phyloP scores from a whole-genome alignment of 2,329 filamentous ascomycete species.

The Simplicillium sp. region DNA sequence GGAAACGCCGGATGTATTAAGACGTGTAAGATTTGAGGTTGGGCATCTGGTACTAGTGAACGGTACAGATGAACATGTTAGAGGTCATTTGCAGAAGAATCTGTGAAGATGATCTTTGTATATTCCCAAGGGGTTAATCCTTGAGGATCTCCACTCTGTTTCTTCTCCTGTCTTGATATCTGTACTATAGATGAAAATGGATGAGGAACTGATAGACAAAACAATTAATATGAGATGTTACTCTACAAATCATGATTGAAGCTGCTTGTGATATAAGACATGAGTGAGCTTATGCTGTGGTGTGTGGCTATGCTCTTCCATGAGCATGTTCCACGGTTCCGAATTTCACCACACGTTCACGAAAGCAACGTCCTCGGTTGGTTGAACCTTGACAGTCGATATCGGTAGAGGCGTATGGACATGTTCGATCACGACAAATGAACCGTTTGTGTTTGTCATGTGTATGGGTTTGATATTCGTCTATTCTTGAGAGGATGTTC shows the following conservation, averaged over 20 bases:
- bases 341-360: too few relatives aligned
- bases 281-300: background rate
- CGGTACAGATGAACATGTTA: conserved; percentile 6
- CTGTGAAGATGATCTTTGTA: conserved; percentile 17
- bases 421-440: too few relatives aligned
- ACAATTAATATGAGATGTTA: conserved; percentile 6
- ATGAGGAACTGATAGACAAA: conserved; percentile 19
- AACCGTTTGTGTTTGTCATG: background rate
- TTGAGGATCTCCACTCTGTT: conserved; percentile 32
- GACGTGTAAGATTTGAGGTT: background rate
- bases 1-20: background rate
- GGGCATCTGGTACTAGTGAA: conserved; percentile 1
- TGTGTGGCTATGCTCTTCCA: too few relatives aligned
- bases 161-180: conserved; percentile 26
- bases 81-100: conserved; percentile 5
- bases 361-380: too few relatives aligned
- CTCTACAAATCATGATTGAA: conserved; percentile 1
- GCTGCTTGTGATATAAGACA: background rate
- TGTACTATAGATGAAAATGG: conserved; percentile 24
- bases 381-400: too few relatives aligned
- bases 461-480: conserved; percentile 27
- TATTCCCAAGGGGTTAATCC: conserved; percentile 19
- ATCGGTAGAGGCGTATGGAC: too few relatives aligned
- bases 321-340: too few relatives aligned
- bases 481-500: conserved; percentile 31